Percentiles rank a stretch among this genome's conserved stretches.
phyloP scores from a whole-genome alignment of 768 basidiomycete genomes.

The Lentinula sp. region DNA sequence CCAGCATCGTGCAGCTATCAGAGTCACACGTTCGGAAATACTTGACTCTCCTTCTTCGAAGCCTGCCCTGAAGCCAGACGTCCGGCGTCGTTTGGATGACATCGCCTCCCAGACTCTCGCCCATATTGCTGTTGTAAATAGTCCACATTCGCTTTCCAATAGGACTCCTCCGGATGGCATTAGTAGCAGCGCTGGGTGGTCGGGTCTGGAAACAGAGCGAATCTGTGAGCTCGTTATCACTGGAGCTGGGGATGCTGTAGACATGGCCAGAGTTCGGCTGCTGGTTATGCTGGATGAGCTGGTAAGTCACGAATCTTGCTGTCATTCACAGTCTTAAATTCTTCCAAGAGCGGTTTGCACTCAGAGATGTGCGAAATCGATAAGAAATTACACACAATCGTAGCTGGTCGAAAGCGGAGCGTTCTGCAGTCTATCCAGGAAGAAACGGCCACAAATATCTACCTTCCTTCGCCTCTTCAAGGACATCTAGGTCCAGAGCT shows the following conservation, averaged over 20 bases:
- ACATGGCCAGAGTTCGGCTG: constrained; percentile 84
- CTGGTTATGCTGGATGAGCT: constrained; percentile 94
- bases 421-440: constrained; percentile 91
- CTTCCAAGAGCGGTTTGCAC: constrained; percentile 76
- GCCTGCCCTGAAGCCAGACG: constrained; percentile 76
- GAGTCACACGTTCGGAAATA: constrained; percentile 88
- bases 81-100: constrained; percentile 84
- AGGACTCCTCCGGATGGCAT: constrained; percentile 75
- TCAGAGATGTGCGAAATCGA: constrained; percentile 92
- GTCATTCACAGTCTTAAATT: constrained; percentile 13
- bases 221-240: constrained; percentile 91
- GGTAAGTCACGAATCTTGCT: constrained; percentile 40
- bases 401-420: constrained; percentile 84
- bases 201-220: constrained; percentile 89
- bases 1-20: constrained; percentile 82
- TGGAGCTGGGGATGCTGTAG: constrained; percentile 83
- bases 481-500: constrained; percentile 74
- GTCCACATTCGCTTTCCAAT: constrained; percentile 66
- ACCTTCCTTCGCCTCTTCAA: constrained; percentile 86
- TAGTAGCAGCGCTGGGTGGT: constrained; percentile 73
- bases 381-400: constrained; percentile 86
- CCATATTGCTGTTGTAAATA: constrained; percentile 91
- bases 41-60: constrained; percentile 79
- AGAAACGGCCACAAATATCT: constrained; percentile 96
- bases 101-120: constrained; percentile 90